Conservation (phyloP, 768 basidiomycete species). For the Phaeotremella fagi region DNA sequence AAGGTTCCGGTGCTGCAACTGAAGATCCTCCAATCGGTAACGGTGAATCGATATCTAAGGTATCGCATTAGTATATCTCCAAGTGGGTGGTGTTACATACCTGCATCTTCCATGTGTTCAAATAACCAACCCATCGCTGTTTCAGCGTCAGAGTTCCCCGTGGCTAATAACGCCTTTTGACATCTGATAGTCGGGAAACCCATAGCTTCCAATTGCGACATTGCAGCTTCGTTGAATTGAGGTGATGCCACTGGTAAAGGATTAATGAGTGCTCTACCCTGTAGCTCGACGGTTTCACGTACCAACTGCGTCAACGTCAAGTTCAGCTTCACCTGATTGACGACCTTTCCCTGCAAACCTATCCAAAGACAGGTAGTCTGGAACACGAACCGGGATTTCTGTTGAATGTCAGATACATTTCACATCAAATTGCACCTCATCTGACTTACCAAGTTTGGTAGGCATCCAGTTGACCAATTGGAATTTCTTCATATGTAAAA, state of each 20-base stretch:
- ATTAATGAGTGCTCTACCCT: no score
- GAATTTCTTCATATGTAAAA: slow-evolving; percentile 89
- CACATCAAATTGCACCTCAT: neutral
- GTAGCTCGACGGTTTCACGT: slow-evolving; percentile 7
- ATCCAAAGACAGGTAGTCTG: slow-evolving; percentile 63
- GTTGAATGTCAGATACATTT: neutral
- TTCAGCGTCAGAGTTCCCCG: slow-evolving; percentile 65
- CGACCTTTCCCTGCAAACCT: slow-evolving; percentile 66
- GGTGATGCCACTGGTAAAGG: slow-evolving; percentile 51
- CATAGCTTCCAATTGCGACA: slow-evolving; percentile 78
- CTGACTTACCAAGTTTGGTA: slow-evolving; percentile 70
- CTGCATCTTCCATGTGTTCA: slow-evolving; percentile 87
- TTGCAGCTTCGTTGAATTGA: slow-evolving; percentile 66
- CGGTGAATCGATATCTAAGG: slow-evolving; percentile 77
- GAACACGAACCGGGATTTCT: slow-evolving; percentile 83
- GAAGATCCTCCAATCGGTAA: slow-evolving; percentile 49
- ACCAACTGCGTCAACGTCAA: slow-evolving; percentile 53
- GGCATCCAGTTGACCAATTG: slow-evolving; percentile 96
- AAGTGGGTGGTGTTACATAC: slow-evolving; percentile 50
- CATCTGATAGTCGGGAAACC: slow-evolving; percentile 83
- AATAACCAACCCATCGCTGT: slow-evolving; percentile 96
- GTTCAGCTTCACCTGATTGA: slow-evolving; percentile 62
- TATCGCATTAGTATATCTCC: neutral
- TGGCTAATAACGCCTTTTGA: slow-evolving; percentile 85
- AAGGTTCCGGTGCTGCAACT: slow-evolving; percentile 55